These are phyloP conservation scores for Tetracentron sinense DNA, from an alignment of 164 flowering plant genomes.

Conservation along the genomic window DNA sequence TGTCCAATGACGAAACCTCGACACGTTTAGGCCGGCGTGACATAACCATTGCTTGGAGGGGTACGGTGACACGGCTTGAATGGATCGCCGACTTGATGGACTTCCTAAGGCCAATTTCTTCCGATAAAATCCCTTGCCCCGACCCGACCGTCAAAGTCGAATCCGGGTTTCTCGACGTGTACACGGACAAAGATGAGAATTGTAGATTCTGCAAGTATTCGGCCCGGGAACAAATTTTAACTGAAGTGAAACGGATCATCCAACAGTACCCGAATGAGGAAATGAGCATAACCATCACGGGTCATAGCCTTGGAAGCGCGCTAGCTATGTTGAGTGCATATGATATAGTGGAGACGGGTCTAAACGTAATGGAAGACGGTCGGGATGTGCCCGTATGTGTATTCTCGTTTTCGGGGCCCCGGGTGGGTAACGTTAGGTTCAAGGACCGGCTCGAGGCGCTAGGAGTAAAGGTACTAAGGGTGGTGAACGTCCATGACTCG, in stretches of 20 bases:
- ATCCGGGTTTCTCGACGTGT: slow-evolving; percentile 68
- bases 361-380: slow-evolving; percentile 29
- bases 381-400: slow-evolving; percentile 41
- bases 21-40: slow-evolving; percentile 71
- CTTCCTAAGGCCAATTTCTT: slow-evolving; percentile 37
- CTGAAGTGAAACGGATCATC: slow-evolving; percentile 42
- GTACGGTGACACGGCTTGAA: slow-evolving; percentile 72
- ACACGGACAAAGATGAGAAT: slow-evolving; percentile 53
- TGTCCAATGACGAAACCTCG: slow-evolving; percentile 59
- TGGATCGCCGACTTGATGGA: slow-evolving; percentile 75
- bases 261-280: slow-evolving; percentile 50
- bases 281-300: slow-evolving; percentile 67
- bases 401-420: slow-evolving; percentile 66
- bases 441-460: slow-evolving; percentile 48
- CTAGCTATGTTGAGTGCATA: slow-evolving; percentile 67
- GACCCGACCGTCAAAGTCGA: slow-evolving; percentile 62
- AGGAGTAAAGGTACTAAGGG: slow-evolving; percentile 72
- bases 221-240: slow-evolving; percentile 62
- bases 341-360: slow-evolving; percentile 64
- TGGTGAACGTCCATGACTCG: slow-evolving; percentile 61
- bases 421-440: slow-evolving; percentile 72
- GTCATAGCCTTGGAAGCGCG: slow-evolving; percentile 81
- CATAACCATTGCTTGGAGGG: slow-evolving; percentile 74
- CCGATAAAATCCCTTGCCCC: slow-evolving; percentile 43
- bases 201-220: slow-evolving; percentile 56